Percentiles rank a stretch among this genome's conserved stretches.
Conservation (phyloP, 441 rosid genomes). For the Melastoma candidum region DNA sequence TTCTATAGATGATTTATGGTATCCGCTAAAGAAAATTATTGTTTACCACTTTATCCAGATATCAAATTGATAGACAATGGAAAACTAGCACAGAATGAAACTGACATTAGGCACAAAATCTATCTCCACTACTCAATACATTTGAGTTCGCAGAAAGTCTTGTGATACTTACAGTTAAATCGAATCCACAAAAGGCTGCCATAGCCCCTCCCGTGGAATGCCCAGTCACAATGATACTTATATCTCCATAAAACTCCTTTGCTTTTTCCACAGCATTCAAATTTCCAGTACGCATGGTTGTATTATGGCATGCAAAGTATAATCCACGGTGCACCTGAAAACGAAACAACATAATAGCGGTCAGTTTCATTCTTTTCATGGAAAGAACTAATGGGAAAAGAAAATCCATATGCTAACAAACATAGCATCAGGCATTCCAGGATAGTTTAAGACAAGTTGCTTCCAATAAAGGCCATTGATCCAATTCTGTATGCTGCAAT, state of each 20-base stretch:
- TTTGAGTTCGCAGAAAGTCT: no score
- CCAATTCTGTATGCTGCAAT: constrained; percentile 87
- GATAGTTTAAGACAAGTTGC: constrained; percentile 90
- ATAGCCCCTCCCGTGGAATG: constrained; percentile 99
- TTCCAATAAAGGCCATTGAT: constrained; percentile 82
- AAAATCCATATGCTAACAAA: constrained; percentile 16
- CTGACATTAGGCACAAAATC: no score
- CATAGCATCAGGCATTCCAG: constrained; percentile 94
- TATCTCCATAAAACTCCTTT: constrained; percentile 45
- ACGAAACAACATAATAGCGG: background rate
- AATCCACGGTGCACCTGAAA: constrained; percentile 83
- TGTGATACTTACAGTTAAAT: constrained; percentile 44
- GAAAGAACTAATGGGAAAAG: constrained; percentile 1
- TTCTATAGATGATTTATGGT: no score
- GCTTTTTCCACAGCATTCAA: constrained; percentile 50
- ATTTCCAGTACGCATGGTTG: constrained; percentile 65
- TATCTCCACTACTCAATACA: no score
- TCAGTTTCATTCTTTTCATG: background rate
- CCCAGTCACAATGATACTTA: constrained; percentile 73
- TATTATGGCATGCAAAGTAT: constrained; percentile 81
- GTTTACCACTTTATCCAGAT: no score
- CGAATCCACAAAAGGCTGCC: constrained; percentile 89
- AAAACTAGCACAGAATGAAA: no score
- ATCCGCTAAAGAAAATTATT: no score
- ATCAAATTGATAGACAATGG: no score